Evolutionary conservation across 116 monocot species (phyloP), one percentile per base, ranked within the genome.

Genomic region (Posidonia oceanica): DNA sequence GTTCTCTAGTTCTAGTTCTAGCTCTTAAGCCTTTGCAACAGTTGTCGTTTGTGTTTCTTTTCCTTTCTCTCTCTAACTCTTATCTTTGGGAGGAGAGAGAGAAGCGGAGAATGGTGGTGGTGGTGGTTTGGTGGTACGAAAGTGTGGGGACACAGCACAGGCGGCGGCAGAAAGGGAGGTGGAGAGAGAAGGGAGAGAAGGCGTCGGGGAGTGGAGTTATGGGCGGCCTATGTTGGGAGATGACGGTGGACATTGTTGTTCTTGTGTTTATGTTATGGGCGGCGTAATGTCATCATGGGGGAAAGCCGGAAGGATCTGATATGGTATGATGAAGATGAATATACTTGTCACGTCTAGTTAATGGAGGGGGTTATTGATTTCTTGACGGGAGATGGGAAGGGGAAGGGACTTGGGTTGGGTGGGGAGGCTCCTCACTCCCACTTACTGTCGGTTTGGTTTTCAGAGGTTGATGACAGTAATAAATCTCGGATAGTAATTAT

Each of bases 91-190:
- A 42, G 64, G 18, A 16, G 64, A 61, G 61, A 48, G 48, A 48
- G 48, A 48, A 12, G 12, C 8, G 10, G 44, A 44, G 1, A 44
- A 3, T 0, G 41, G 18, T 4, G 64, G 29, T 20, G 22, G 29
- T 20, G 29, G 39, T 14, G 16, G 40, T 44, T 42, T 14, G 16
- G 40, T 44, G 65, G 41, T 65, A 41, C 65, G 65, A 42, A 65
- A 65, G 65, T 65, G 65, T 21, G 42, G 41, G 20, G 39, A 42
- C 65, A 21, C 65, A 42, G 65, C 65, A 21, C 65, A 65, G 65
- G 42, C 65, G 65, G 65, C 65, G 65, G 41, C 41, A 65, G 65
- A 42, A 41, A 44, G 44, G 15, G 44, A 44, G 65, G 23, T 3
- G 3, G 3, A 61, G 4, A 61, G 3, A 61, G 36, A 61, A 60